Conservation (phyloP, 441 rosid species). For the Populus hybrid region DNA sequence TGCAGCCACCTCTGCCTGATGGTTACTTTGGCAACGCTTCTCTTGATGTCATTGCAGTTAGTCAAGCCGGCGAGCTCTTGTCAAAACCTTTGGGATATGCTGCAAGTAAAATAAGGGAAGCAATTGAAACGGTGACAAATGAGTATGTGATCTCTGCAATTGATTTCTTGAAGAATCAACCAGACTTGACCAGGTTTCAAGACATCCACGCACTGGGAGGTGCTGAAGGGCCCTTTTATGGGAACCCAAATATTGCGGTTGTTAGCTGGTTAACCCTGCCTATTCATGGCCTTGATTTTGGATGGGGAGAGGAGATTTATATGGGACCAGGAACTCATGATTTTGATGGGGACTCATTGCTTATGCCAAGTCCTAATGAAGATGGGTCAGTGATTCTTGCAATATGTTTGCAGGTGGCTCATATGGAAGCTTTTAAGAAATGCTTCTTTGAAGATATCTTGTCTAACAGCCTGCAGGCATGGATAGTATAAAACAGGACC, state of each 20-base stretch:
- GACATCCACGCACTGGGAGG: conserved; percentile 44
- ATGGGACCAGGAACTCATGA: conserved; percentile 56
- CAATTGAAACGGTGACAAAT: conserved; percentile 40
- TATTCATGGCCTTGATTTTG: conserved; percentile 50
- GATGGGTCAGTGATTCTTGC: conserved; percentile 33
- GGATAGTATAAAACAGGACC: neutral
- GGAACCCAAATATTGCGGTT: conserved; percentile 57
- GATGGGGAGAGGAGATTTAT: conserved; percentile 58
- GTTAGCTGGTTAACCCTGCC: conserved; percentile 64
- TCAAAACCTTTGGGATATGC: conserved; percentile 42
- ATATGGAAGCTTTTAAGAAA: conserved; percentile 51
- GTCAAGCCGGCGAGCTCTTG: conserved; percentile 39
- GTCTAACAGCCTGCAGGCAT: neutral
- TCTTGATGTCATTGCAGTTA: conserved; percentile 39
- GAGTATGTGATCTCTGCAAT: conserved; percentile 40
- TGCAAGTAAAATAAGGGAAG: conserved; percentile 35
- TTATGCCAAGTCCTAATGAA: conserved; percentile 37
- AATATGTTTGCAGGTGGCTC: conserved; percentile 43
- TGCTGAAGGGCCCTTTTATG: conserved; percentile 47
- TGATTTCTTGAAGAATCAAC: conserved; percentile 44
- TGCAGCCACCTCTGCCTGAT: conserved; percentile 23
- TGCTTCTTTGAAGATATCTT: conserved; percentile 49
- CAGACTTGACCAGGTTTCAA: conserved; percentile 43
- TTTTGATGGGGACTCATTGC: conserved; percentile 46
- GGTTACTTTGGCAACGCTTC: conserved; percentile 50